These are phyloP conservation scores for Nannizziopsis barbatae DNA, from an alignment of 2,329 filamentous ascomycete species.

Conservation along the genomic window DNA sequence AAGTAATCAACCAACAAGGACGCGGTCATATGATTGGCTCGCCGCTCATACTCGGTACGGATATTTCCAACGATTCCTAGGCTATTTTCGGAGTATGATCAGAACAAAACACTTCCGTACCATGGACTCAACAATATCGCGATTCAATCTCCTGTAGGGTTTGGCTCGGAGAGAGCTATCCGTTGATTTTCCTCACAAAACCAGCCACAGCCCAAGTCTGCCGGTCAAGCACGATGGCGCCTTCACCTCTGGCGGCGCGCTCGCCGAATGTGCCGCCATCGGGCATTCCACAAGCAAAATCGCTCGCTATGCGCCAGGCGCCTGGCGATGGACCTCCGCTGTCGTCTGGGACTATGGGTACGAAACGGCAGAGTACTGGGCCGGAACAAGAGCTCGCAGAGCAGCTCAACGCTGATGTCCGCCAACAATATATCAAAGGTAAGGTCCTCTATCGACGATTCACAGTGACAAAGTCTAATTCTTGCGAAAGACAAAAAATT, in stretches of 20 bases:
- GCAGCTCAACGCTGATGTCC: slow-evolving; percentile 69
- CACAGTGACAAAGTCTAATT: not conserved
- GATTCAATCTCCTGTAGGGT: too few species aligned
- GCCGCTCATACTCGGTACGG: too few species aligned
- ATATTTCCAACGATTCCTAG: too few species aligned
- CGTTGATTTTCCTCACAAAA: not conserved
- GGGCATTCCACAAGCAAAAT: slow-evolving; percentile 25
- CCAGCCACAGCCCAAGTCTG: not conserved
- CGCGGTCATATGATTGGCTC: too few species aligned
- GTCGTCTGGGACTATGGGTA: not conserved
- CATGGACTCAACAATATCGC: too few species aligned
- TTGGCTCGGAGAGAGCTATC: not conserved
- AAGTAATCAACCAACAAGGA: too few species aligned
- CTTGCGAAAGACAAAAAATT: slow-evolving; percentile 61
- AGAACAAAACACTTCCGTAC: too few species aligned
- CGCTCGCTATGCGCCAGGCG: slow-evolving; percentile 25
- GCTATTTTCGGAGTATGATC: too few species aligned
- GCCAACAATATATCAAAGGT: slow-evolving; percentile 85
- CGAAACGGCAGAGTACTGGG: slow-evolving; percentile 8
- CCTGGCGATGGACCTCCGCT: slow-evolving; percentile 8
- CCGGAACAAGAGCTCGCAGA: slow-evolving; percentile 46
- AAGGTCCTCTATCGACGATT: slow-evolving; percentile 13
- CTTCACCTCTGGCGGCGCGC: slow-evolving; percentile 34
- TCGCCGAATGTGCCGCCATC: slow-evolving; percentile 25
- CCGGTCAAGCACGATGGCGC: slow-evolving; percentile 24